A percentile compares a stretch with the other conserved stretches of the same genome.
These are phyloP conservation scores for Moesziomyces aphidis DNA, from an alignment of 1,284 basidiomycete species.

Conservation along the genomic window DNA sequence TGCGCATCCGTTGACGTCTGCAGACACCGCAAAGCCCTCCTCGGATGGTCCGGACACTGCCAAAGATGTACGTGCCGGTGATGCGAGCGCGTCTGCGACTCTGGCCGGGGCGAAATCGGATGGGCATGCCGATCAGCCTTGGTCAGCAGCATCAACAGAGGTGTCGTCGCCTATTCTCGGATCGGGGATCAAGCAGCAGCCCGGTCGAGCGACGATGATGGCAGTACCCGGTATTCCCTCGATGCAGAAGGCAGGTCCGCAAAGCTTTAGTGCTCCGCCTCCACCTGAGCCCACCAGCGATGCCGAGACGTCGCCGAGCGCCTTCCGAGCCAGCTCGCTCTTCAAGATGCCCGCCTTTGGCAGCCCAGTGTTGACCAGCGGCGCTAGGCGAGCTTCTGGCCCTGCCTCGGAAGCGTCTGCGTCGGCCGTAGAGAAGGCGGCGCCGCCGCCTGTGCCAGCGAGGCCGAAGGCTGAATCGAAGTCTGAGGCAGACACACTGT, in stretches of 20 bases:
- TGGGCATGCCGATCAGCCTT: slow-evolving; percentile 8
- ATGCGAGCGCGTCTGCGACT: not conserved
- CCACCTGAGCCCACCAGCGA: slow-evolving; percentile 13
- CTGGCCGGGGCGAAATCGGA: slow-evolving; percentile 3
- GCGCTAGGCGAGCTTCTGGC: not conserved
- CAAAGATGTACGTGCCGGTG: too few species aligned
- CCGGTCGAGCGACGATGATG: slow-evolving; percentile 60
- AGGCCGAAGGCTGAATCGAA: slow-evolving; percentile 1
- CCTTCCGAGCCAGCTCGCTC: slow-evolving; percentile 30
- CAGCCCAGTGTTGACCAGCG: slow-evolving; percentile 19
- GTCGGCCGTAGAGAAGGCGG: not conserved
- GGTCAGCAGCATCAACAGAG: slow-evolving; percentile 2
- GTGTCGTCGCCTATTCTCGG: slow-evolving; percentile 17
- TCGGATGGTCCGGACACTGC: not conserved
- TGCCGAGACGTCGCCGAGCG: slow-evolving; percentile 27
- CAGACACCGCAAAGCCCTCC: not conserved
- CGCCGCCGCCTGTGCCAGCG: slow-evolving; percentile 12
- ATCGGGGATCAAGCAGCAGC: slow-evolving; percentile 54
- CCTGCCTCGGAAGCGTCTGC: not conserved
- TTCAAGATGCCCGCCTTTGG: slow-evolving; percentile 48
- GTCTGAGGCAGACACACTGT: not conserved
- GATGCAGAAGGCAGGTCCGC: slow-evolving; percentile 52
- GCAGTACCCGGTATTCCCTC: slow-evolving; percentile 59
- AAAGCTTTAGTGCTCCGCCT: slow-evolving; percentile 55
- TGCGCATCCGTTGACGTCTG: not conserved